Evolutionary conservation across 257 asterid genomes (phyloP).

Genomic region (Rhazya stricta): DNA sequence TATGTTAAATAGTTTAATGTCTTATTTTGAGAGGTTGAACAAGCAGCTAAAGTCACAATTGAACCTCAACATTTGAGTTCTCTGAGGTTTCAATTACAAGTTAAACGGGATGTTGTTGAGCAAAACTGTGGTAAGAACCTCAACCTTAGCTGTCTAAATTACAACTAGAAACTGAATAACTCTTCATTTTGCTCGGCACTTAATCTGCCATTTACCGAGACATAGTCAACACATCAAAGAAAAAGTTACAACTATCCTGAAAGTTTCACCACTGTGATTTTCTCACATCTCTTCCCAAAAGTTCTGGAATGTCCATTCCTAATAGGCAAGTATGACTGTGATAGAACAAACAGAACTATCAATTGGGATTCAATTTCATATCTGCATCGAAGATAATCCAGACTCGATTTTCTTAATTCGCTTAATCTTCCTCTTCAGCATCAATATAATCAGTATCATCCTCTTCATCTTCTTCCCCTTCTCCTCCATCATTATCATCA

Average conservation of each 20-base stretch:
- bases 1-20: too few relatives aligned
- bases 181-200: too few relatives aligned
- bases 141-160: too few relatives aligned
- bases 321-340: neutral
- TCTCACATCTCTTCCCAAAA: neutral
- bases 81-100: too few relatives aligned
- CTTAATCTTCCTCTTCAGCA: neutral
- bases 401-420: neutral
- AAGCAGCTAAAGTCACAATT: too few relatives aligned
- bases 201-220: neutral
- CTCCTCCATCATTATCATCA: neutral
- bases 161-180: too few relatives aligned
- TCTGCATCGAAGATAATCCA: neutral
- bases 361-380: neutral
- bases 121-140: too few relatives aligned
- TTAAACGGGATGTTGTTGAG: too few relatives aligned
- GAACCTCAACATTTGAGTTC: too few relatives aligned
- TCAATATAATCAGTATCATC: neutral
- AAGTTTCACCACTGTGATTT: neutral
- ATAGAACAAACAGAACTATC: neutral
- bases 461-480: neutral
- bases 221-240: too few relatives aligned
- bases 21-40: too few relatives aligned
- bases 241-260: neutral
- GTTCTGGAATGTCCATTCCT: neutral